These are phyloP conservation scores for Smittium mucronatum DNA, from an alignment of 371 early-diverging fungal species.

Conservation along the genomic window DNA sequence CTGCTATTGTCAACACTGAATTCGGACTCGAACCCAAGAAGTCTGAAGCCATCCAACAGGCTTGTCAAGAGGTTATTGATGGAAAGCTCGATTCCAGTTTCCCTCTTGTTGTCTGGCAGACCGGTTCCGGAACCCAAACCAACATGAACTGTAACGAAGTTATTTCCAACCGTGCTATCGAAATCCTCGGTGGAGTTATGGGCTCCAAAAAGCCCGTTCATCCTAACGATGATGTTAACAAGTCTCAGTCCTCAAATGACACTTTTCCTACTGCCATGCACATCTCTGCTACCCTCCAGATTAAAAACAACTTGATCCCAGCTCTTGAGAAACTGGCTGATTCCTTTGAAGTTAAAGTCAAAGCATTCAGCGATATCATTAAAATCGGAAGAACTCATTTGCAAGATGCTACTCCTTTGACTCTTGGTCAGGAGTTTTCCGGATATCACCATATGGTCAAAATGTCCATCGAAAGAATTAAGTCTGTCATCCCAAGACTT, in stretches of 20 bases:
- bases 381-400: conserved; percentile 94
- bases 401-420: conserved; percentile 91
- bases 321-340: conserved; percentile 58
- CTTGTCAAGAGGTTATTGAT: conserved; percentile 76
- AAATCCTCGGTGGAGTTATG: conserved; percentile 75
- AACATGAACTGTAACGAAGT: conserved; percentile 94
- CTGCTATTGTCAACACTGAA: conserved; percentile 80
- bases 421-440: conserved; percentile 95
- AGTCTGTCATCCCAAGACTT: conserved; percentile 62
- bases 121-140: conserved; percentile 95
- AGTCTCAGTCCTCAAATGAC: conserved; percentile 91
- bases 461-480: conserved; percentile 70
- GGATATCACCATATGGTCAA: conserved; percentile 80
- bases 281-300: conserved; percentile 73
- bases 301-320: conserved; percentile 64
- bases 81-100: conserved; percentile 82
- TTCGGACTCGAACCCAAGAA: conserved; percentile 63
- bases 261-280: conserved; percentile 98
- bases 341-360: conserved; percentile 55
- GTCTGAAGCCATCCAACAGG: conserved; percentile 73
- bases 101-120: conserved; percentile 93
- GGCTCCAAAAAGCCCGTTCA: conserved; percentile 88
- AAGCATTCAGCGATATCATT: conserved; percentile 71
- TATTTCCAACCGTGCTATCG: conserved; percentile 91
- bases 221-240: conserved; percentile 96